Evolutionary conservation across 2,329 filamentous ascomycete genomes (phyloP), one percentile per base, ranked within the genome.

Genomic region (Alternaria sp.): DNA sequence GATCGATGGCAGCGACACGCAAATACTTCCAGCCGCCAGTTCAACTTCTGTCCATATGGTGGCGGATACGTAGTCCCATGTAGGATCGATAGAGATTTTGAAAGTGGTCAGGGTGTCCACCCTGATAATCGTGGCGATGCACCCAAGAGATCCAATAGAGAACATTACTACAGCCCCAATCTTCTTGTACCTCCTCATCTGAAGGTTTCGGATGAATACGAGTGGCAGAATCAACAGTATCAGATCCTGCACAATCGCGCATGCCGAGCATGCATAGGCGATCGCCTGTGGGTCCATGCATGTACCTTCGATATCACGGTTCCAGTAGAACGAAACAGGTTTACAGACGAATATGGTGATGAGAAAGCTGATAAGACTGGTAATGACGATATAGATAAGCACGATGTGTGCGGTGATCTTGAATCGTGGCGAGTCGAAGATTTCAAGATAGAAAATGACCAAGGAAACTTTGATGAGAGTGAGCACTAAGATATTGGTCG

Each of bases 21-120:
- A 72, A 3, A 66, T 51, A 8, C 70, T 68, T 0, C 64, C 63
- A 29, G 68, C 58, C 3, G 59, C 64, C 10, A 72, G 67, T 40
- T 73, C 71, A 2, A 71, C 51, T 10, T 62, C 69, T 4, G 71
- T 72, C 69, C 70, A 73, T 4, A 71, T 61, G 1, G 61, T 63
- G 7, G 68, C 57, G 5, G 64, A 54, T 0, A 66, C 62, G 34
- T 72, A 72, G 42, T 71, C 66, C 69, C 67, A 73, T 2, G 71
- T 73, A 21, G 69, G 65, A 21, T 73, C 70, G 21, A 69, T 56
- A 2, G 65, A 69, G 11, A 69, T 66, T 11, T 66, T 65, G 53
- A 72, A 71, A 9, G 34, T 41, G 3, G 65, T 56, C 36, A 75
- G 54, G 10, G 66, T 59, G 11, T 59, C 66, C 0, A 75, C 53